Conservation (phyloP, 1,284 basidiomycete species). For the Fomitopsis betulina region DNA sequence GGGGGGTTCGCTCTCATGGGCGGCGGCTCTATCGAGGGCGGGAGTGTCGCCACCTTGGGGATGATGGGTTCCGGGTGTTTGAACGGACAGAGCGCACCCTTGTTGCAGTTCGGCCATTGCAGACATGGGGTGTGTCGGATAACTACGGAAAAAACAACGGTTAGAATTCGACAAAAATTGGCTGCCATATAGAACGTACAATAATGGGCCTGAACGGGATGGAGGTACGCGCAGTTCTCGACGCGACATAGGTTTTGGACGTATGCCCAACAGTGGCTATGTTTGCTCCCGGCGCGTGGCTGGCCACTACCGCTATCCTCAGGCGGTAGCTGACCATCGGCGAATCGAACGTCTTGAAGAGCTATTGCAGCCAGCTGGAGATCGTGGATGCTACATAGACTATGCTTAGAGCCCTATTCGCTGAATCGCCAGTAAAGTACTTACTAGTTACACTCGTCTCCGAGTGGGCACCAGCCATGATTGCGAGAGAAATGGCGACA, state of each 20-base stretch:
- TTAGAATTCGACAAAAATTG: neutral
- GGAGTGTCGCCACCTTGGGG: slow-evolving; percentile 15
- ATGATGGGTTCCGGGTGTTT: slow-evolving; percentile 28
- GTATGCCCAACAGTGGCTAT: slow-evolving; percentile 38
- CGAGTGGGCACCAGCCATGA: slow-evolving; percentile 41
- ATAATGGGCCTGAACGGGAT: slow-evolving; percentile 27
- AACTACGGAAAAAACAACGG: slow-evolving; percentile 14
- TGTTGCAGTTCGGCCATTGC: slow-evolving; percentile 29
- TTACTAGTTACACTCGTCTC: slow-evolving; percentile 41
- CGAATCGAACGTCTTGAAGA: slow-evolving; percentile 20
- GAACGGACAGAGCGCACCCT: slow-evolving; percentile 27
- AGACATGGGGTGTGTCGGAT: slow-evolving; percentile 33
- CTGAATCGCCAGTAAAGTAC: slow-evolving; percentile 14
- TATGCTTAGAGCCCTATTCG: neutral
- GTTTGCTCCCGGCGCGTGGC: slow-evolving; percentile 23
- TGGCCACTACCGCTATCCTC: slow-evolving; percentile 2
- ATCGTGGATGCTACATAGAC: slow-evolving; percentile 37
- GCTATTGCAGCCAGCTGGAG: slow-evolving; percentile 20
- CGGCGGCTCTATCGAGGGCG: slow-evolving; percentile 10
- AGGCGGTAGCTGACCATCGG: slow-evolving; percentile 3
- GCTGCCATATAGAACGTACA: slow-evolving; percentile 24
- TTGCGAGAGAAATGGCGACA: slow-evolving; percentile 40
- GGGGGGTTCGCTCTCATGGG: slow-evolving; percentile 7
- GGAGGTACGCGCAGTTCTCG: slow-evolving; percentile 30
- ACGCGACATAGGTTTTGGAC: slow-evolving; percentile 33